Evolutionary conservation across 1,284 basidiomycete genomes (phyloP).

Genomic region (Ganoderma meredithae): DNA sequence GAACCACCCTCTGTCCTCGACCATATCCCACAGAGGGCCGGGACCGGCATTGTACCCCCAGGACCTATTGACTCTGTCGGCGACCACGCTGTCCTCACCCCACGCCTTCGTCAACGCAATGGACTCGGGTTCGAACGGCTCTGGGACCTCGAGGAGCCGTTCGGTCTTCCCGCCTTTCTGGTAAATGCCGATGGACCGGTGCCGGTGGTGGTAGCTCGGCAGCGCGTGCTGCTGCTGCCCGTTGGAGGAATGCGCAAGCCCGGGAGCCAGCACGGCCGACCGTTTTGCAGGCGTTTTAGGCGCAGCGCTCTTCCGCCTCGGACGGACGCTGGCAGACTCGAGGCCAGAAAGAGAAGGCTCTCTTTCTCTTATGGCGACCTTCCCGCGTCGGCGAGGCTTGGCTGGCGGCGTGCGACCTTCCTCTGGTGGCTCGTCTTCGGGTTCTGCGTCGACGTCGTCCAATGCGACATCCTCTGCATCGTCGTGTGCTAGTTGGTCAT

Average conservation of each 20-base stretch:
- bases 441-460: conserved; percentile 28
- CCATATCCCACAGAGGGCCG: conserved; percentile 76
- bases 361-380: conserved; percentile 24
- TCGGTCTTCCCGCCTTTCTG: conserved; percentile 58
- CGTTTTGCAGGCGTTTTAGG: conserved; percentile 33
- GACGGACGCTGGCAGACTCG: conserved; percentile 17
- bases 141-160: conserved; percentile 57
- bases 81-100: conserved; percentile 49
- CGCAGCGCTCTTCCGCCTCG: conserved; percentile 29
- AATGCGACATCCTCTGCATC: conserved; percentile 33
- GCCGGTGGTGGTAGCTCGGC: conserved; percentile 71
- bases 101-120: conserved; percentile 52
- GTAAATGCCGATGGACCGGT: conserved; percentile 68
- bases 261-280: conserved; percentile 35
- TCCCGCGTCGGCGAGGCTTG: conserved; percentile 13
- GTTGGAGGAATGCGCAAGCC: conserved; percentile 44
- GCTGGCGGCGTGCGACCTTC: conserved; percentile 10
- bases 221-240: conserved; percentile 62
- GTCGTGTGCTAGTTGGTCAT: conserved; percentile 36
- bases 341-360: conserved; percentile 23
- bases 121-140: conserved; percentile 50
- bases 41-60: conserved; percentile 76
- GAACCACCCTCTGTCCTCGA: conserved; percentile 79
- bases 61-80: conserved; percentile 61
- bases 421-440: conserved; percentile 22